Base-by-base conservation (phyloP, 768 basidiomycete genomes). In the Neoboletus magnificus region DNA sequence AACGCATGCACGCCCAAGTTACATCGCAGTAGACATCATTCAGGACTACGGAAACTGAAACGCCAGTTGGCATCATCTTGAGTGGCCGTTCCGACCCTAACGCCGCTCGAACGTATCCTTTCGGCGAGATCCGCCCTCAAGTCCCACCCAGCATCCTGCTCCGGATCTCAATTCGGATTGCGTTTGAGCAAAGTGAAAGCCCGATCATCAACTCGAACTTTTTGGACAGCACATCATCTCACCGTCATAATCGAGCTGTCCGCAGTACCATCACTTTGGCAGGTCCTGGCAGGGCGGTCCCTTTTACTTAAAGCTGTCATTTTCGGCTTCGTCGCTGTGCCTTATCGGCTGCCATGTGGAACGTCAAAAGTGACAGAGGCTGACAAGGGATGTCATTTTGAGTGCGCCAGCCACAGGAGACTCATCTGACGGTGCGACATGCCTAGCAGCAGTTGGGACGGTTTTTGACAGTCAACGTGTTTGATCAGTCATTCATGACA, bases 61-160 rank as follows among this genome's bases (percentile, higher is more conserved):
- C 66, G 49, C 44, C 30, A 43, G n/a, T 35, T 41, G 47, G 58
- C 48, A 43, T 47, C 45, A 45, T 47, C 46, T 20, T 25, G 33
- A 44, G 22, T 36, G 27, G 18, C 51, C 49, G 39, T 47, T 47
- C 22, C 25, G 45, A 50, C 55, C 53, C 55, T 56, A 68, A 57
- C 52, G 61, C 65, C 66, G 65, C 61, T 40, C 41, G 58, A 66
- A 56, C 43, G 44, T 47, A 40, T 44, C 41, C 50, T 11, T 36
- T 49, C 52, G 60, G 60, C n/a, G 66, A 66, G 66, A 68, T 66
- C 66, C 66, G 66, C 51, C 53, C 65, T 59, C 66, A 66, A 52
- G 56, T 68, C 52, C 60, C 55, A 43, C 52, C 35, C 22, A 40
- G 50, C 49, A 22, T 37, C 15, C 35, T 32, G 22, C 33, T 41